Evolutionary conservation across 257 asterid species (phyloP), one percentile per base, ranked within the genome.

Genomic region (Plantago ovata): DNA sequence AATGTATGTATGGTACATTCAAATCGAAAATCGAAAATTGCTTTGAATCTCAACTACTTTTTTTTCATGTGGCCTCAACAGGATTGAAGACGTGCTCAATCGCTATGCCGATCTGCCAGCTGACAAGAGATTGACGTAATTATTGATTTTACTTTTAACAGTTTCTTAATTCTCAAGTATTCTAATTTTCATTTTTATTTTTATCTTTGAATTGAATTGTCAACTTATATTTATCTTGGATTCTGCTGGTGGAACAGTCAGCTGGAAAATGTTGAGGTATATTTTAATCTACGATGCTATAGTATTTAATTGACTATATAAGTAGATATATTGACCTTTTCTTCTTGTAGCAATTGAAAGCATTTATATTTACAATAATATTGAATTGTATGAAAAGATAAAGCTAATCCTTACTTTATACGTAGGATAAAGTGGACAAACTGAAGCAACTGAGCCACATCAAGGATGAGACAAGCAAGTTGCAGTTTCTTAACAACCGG

Each of bases 381-480:
- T n/a, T n/a, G n/a, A n/a, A 24, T 24, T 24, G 32, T 24, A 24
- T 24, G 32, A 24, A 24, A 10, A 24, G 38, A 10, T n/a, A n/a
- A 1, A 33, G 43, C 52, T 58, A 16, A 44, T 10, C 59, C 38
- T 48, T 28, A 21, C 13, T 63, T 8, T 59, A 16, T 56, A 52
- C 74, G 75, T 28, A 85, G 95, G 71, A 21, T 13, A 86, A 86
- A 67, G 0, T 76, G 73, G 78, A 67, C 67, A 86, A 75, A 72
- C 11, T 81, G 49, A 32, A 61, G 59, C 69, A 72, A 11, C 72
- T 83, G 41, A 58, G 24, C 50, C 77, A 81, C 43, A 69, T 77
- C n/a, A 65, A 38, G 24, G 77, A 79, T 36, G 82, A 86, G 0
- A n/a, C 22, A n/a, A 74, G 70, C 79, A 83, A 83, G 73, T 33